phyloP scores from a whole-genome alignment of 2,329 filamentous ascomycete species.

The Alternaria gansuensis region DNA sequence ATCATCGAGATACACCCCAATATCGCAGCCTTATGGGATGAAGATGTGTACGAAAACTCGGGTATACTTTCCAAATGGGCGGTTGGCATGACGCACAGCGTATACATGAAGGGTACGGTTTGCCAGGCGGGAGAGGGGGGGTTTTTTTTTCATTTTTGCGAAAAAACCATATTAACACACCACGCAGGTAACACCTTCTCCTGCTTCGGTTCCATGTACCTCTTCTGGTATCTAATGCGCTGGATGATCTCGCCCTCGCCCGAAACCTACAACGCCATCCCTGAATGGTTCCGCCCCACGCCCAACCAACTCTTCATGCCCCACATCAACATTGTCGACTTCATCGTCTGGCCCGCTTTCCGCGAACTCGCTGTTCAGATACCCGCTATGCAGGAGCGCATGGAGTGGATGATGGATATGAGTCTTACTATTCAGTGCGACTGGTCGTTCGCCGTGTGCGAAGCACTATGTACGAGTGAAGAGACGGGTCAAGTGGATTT shows the following conservation, averaged over 20 bases:
- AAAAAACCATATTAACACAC: not conserved
- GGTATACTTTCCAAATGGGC: conserved; percentile 36
- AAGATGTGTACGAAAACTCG: conserved; percentile 27
- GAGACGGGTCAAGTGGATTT: conserved; percentile 30
- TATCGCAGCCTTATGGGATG: conserved; percentile 35
- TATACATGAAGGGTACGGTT: conserved; percentile 29
- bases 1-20: conserved; percentile 36
- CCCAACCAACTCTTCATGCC: conserved; percentile 42
- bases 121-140: too few species aligned
- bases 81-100: conserved; percentile 35
- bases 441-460: conserved; percentile 25
- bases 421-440: conserved; percentile 29
- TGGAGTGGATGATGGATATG: conserved; percentile 40
- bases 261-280: conserved; percentile 35
- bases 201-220: conserved; percentile 37
- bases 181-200: conserved; percentile 34
- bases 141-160: too few species aligned
- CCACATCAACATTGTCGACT: conserved; percentile 37
- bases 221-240: conserved; percentile 36
- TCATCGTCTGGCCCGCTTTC: conserved; percentile 37
- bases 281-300: conserved; percentile 39
- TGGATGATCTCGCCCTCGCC: conserved; percentile 40
- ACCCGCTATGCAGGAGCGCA: conserved; percentile 37
- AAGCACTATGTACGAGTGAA: conserved; percentile 21
- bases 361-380: conserved; percentile 38